These are phyloP conservation scores for Trifolium pratense DNA, from an alignment of 306 rosid genomes.

Conservation along the genomic window DNA sequence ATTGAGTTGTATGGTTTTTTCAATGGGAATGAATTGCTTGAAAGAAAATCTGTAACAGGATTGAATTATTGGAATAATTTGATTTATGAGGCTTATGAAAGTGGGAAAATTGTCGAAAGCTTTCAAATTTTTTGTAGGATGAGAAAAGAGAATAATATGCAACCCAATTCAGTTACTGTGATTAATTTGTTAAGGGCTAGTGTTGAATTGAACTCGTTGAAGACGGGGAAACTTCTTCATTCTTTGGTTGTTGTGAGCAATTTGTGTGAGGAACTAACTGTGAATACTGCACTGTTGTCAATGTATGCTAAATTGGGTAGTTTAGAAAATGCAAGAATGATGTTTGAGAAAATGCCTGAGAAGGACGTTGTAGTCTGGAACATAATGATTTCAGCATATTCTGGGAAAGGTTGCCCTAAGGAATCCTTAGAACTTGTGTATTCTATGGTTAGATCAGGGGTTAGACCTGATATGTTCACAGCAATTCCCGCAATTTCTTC, in stretches of 20 bases:
- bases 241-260: constrained; percentile 52
- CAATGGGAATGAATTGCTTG: constrained; percentile 40
- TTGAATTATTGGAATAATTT: constrained; percentile 51
- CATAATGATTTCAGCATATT: constrained; percentile 65
- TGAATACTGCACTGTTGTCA: constrained; percentile 71
- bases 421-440: constrained; percentile 59
- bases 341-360: constrained; percentile 69
- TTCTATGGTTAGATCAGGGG: constrained; percentile 60
- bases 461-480: constrained; percentile 73
- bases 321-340: constrained; percentile 49
- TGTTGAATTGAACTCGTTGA: constrained; percentile 54
- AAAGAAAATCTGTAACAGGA: constrained; percentile 17
- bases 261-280: constrained; percentile 54
- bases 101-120: constrained; percentile 47
- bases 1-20: constrained; percentile 46
- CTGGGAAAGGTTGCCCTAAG: constrained; percentile 43
- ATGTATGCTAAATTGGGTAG: constrained; percentile 68
- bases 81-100: constrained; percentile 52
- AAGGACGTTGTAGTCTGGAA: constrained; percentile 82
- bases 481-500: constrained; percentile 75
- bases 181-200: constrained; percentile 53
- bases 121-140: constrained; percentile 46
- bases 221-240: constrained; percentile 57
- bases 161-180: constrained; percentile 47
- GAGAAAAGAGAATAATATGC: constrained; percentile 50